Evolutionary conservation across 129 eudicot genomes (phyloP), one percentile per base, ranked within the genome.

Genomic region (Flaveria ramosissima): DNA sequence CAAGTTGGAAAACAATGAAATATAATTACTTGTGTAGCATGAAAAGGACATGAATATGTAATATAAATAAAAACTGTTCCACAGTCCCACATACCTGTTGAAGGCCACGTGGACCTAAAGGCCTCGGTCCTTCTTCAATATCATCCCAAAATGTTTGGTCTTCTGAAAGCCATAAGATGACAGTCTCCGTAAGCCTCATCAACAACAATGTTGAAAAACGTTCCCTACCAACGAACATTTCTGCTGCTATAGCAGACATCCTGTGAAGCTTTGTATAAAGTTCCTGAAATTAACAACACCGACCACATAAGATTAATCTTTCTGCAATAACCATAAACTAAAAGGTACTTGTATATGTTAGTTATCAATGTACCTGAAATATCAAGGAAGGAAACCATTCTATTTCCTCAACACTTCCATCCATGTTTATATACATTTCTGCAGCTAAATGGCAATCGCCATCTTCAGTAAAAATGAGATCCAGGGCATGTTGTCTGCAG

Each of bases 71-170:
- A 16, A 7, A 45, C 53, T 45, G 36, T 27, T 27, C 55, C 69
- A 63, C 46, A 30, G 21, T 27, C 69, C 69, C 43, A 15, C 59
- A 53, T 73, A 55, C 99, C 97, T 94, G 99, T 79, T 89, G 99
- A 83, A 94, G 97, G 62, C 97, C 99, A 68, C 78, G 90, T 46
- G 89, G 84, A 71, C 99, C 99, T 77, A 91, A 83, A 62, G 99
- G 92, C 79, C 73, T 81, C 43, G 99, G 96, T 70, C 97, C 99
- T 79, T 94, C 94, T 84, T 83, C 92, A 73, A 94, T 89, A 69
- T 91, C 99, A 65, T 91, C 99, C 99, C 99, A 94, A 89, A 94
- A 94, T 5, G 88, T 81, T 74, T 91, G 99, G 78, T 94, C 99
- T 82, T 89, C 93, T 55, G 97, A 91, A 55, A 94, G 88, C 96